These are phyloP conservation scores for Imleria badia DNA, from an alignment of 768 basidiomycete genomes.

Conservation along the genomic window DNA sequence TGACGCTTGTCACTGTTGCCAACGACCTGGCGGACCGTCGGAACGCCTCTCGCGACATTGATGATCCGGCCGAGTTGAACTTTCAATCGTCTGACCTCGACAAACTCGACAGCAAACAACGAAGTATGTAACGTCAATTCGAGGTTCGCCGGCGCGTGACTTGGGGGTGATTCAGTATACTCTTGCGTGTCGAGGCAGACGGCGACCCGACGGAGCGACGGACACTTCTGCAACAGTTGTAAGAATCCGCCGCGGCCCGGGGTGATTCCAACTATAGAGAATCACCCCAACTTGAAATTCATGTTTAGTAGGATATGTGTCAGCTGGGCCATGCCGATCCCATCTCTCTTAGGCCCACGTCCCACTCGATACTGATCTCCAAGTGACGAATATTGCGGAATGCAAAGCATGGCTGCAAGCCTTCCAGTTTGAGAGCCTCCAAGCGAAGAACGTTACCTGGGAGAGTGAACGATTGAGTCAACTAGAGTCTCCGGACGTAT, in stretches of 20 bases:
- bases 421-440: not conserved
- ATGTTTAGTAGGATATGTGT: no score
- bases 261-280: not conserved
- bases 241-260: not conserved
- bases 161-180: not conserved
- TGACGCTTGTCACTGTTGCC: constrained; percentile 51
- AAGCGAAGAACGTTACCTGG: no score
- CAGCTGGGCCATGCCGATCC: not conserved
- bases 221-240: not conserved
- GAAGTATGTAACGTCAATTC: constrained; percentile 30
- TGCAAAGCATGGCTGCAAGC: no score
- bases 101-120: constrained; percentile 52
- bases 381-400: no score
- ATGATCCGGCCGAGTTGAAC: constrained; percentile 31
- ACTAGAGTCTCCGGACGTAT: accelerated
- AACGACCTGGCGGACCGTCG: constrained; percentile 52
- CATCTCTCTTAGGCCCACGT: no score
- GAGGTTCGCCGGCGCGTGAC: not conserved
- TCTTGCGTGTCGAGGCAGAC: not conserved
- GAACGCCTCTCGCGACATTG: constrained; percentile 42
- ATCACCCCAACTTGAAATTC: not conserved
- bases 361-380: no score
- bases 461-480: not conserved
- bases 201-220: not conserved
- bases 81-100: constrained; percentile 49